phyloP scores from a whole-genome alignment of 129 eudicot species.

The Flaveria brownii region DNA sequence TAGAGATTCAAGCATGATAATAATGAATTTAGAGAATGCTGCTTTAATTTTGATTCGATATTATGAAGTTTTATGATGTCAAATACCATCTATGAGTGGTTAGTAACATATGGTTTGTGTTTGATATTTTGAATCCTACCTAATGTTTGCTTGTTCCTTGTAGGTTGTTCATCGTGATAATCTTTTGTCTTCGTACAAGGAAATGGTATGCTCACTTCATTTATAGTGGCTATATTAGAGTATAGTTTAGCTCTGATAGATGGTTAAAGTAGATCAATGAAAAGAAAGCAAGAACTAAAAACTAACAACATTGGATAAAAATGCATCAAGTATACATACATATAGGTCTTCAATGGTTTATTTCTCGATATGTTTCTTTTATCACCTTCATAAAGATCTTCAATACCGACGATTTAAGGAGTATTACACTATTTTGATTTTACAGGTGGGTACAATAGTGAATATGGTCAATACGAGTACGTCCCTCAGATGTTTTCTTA shows the following conservation, averaged over 20 bases:
- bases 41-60: constrained; percentile 2
- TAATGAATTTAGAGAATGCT: neutral
- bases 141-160: constrained; percentile 12
- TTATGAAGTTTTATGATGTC: neutral
- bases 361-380: neutral
- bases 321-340: neutral
- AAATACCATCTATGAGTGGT: neutral
- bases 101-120: neutral
- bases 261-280: neutral
- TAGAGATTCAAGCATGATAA: constrained; percentile 7
- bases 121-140: constrained; percentile 3
- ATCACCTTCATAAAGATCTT: neutral
- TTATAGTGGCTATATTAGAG: neutral
- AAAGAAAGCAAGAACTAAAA: neutral
- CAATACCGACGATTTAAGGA: neutral
- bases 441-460: constrained; percentile 61
- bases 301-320: constrained; percentile 14
- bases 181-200: constrained; percentile 72
- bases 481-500: constrained; percentile 67
- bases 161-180: constrained; percentile 60
- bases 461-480: constrained; percentile 56
- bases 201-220: constrained; percentile 53
- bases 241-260: constrained; percentile 5
- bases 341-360: neutral
- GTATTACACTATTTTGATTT: constrained; percentile 17